Conservation (phyloP, 176 grass and related monocot species). For the sorghum (Sorghum bicolor) region Sorghum_bicolor_NCBIv3 NC_012872.2:65802001-65802500, state of each 20-base stretch:
- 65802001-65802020: background rate
- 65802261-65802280: slow-evolving; percentile 71
- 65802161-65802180: slow-evolving; percentile 97
- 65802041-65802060: slow-evolving; percentile 99
- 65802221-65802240: slow-evolving; percentile 18
- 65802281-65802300: slow-evolving; percentile 99
- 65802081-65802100: slow-evolving; percentile 98
- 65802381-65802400: background rate
- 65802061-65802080: slow-evolving; percentile 99
- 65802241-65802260: slow-evolving; percentile 16
- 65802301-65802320: slow-evolving; percentile 98
- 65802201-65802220: slow-evolving; percentile 23
- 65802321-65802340: slow-evolving; percentile 96
- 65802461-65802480: slow-evolving; percentile 26
- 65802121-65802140: slow-evolving; percentile 96
- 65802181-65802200: slow-evolving; percentile 97
- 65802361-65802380: slow-evolving; percentile 77
- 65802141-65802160: slow-evolving; percentile 98
- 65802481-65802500: slow-evolving; percentile 98
- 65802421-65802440: slow-evolving; percentile 9
- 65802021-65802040: slow-evolving; percentile 45
- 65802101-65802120: slow-evolving; percentile 98
- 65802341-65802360: slow-evolving; percentile 91
- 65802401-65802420: background rate
- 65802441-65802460: background rate